phyloP scores from a whole-genome alignment of 768 basidiomycete genomes.

The Arthromyces matolae region DNA sequence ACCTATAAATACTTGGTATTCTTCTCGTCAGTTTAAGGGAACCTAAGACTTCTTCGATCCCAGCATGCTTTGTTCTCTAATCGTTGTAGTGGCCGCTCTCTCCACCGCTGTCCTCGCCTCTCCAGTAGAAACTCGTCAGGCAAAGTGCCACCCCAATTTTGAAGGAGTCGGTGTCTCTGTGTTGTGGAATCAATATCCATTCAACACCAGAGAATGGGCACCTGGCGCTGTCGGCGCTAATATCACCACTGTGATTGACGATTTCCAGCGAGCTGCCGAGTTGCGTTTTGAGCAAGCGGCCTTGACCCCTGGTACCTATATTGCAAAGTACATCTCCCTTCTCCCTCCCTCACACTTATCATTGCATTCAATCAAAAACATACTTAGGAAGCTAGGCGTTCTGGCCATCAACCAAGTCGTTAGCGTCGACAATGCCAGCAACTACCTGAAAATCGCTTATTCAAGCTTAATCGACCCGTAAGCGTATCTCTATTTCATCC shows the following conservation, averaged over 20 bases:
- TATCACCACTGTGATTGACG: slow-evolving; percentile 7
- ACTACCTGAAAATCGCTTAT: slow-evolving; percentile 3
- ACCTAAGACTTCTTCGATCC: too few relatives aligned
- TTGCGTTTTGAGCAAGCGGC: slow-evolving; percentile 9
- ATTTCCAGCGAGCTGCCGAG: slow-evolving; percentile 1
- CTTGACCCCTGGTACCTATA: neutral
- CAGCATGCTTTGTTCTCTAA: neutral
- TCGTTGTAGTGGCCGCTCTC: neutral
- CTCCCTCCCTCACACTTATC: neutral
- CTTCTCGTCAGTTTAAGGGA: too few relatives aligned
- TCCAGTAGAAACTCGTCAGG: slow-evolving; percentile 8
- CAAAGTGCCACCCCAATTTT: slow-evolving; percentile 11
- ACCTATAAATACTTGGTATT: too few relatives aligned
- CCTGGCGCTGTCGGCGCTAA: slow-evolving; percentile 6
- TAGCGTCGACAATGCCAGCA: slow-evolving; percentile 5
- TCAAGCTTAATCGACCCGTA: slow-evolving; percentile 5
- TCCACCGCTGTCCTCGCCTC: slow-evolving; percentile 1
- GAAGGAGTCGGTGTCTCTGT: slow-evolving; percentile 11
- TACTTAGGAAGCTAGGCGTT: slow-evolving; percentile 5
- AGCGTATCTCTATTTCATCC: neutral
- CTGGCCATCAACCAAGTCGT: slow-evolving; percentile 9
- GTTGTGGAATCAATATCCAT: slow-evolving; percentile 8
- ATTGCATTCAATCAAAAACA: neutral
- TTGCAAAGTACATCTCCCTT: slow-evolving; percentile 4
- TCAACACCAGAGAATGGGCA: slow-evolving; percentile 8